phyloP scores from a whole-genome alignment of 768 basidiomycete genomes.

The Leccinum barrowsii region DNA sequence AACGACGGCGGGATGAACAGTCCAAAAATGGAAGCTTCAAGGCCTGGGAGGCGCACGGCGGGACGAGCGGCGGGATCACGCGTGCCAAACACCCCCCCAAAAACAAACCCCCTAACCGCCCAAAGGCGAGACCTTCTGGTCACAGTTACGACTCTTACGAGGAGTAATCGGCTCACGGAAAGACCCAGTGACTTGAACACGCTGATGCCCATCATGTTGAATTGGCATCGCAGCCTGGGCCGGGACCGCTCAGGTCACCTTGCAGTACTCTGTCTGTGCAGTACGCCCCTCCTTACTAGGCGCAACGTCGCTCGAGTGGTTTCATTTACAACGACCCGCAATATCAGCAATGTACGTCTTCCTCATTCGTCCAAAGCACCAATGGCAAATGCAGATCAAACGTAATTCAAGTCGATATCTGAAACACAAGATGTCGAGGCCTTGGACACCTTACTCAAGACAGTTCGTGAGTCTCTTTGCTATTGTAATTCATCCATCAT shows the following conservation, averaged over 20 bases:
- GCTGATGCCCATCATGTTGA: background rate
- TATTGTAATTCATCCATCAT: background rate
- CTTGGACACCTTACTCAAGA: conserved; percentile 54
- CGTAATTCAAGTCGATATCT: conserved; percentile 28
- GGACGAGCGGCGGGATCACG: too few relatives aligned
- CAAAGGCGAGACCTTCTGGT: too few relatives aligned
- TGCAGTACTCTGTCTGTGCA: too few relatives aligned
- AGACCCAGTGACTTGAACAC: background rate
- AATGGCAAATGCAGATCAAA: background rate
- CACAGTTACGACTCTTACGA: too few relatives aligned
- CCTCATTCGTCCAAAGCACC: background rate
- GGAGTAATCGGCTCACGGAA: background rate
- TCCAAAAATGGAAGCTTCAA: too few relatives aligned
- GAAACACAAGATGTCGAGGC: conserved; percentile 58
- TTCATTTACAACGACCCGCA: background rate
- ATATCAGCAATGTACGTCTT: background rate
- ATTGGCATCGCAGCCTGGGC: background rate
- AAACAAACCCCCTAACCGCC: too few relatives aligned
- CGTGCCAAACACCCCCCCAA: too few relatives aligned
- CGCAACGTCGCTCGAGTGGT: background rate
- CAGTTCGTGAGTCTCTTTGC: conserved; percentile 48
- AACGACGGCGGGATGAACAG: too few relatives aligned
- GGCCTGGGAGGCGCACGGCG: too few relatives aligned
- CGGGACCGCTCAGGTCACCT: background rate
- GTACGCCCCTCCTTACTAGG: too few relatives aligned